Base-by-base conservation (phyloP, 495 filamentous ascomycete genomes). In the Penicillium coprophilum region DNA sequence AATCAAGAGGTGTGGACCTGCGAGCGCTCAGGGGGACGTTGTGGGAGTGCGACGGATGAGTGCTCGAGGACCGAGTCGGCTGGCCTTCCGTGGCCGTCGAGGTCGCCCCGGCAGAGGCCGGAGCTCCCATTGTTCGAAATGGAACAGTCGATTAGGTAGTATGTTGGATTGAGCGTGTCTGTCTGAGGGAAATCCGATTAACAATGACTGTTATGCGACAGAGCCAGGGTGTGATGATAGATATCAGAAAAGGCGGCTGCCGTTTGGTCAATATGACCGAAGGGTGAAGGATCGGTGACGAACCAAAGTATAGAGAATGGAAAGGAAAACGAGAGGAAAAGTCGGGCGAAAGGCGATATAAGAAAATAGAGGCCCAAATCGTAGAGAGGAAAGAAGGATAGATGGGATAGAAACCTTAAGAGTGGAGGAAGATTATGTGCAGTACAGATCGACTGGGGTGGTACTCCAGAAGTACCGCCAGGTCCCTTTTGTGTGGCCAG, bases 1-100 rank as follows among this genome's bases (percentile, higher is more conserved):
- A 69, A 66, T 97, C 92, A 51, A 99, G 78, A 39, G 91, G 85
- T 47, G 82, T 75, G 47, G 87, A 87, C 57, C 83, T 75, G 49
- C 87, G 83, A 67, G 84, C 84, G 73, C 87, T 89, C 66, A 89
- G 74, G 48, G 87, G 87, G 13, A 82, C 78, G 70, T 82, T 81
- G 63, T 77, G 74, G 53, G 78, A 74, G 76, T 81, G 68, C 54
- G 74, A 78, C 53, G 76, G 69, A 61, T 77, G 62, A 44, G 72
- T 77, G 60, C 72, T 77, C 51, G 73, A 69, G 47, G 72, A 71
- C 50, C 69, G 64, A 60, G 73, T 72, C 56, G 76, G 75, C 59
- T 70, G 73, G n/a, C 52, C 30, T 46, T 64, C 60, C 67, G 61
- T 60, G 53, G 74, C 71, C 61, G 69, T 72, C 63, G 72, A 67